Base-by-base conservation (phyloP, 768 basidiomycete genomes). In the Boletus rubropictus region DNA sequence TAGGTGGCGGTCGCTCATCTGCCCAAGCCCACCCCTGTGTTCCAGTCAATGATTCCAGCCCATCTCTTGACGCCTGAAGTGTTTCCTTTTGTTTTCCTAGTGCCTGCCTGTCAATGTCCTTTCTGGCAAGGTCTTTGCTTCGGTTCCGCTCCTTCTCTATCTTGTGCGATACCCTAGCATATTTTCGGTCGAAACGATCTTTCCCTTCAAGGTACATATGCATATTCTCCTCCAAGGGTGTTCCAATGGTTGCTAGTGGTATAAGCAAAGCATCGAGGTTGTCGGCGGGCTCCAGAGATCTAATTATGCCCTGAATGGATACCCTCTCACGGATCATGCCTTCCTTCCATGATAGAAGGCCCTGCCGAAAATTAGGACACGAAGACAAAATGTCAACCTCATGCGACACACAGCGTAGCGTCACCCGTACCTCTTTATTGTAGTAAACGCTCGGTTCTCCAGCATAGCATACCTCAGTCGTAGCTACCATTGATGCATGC, bases 261-360 rank as follows among this genome's bases (percentile, higher is more conserved):
- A 94, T 66, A 25, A 72, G 72, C 47, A 94, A 72, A 4, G 82
- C 88, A 12, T 70, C 67, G 0, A 97, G 71, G 40, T 87, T 80
- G 12, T 64, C 59, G 54, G 82, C 79, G 0, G 83, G 70, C 54
- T 97, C 94, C 29, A 99, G 69, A 0, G 86, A 74, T 15, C 93
- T 80, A n/a, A 91, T 71, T n/a, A 83, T 64, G 7, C 96, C 96
- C 9, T 75, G 76, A 1, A 82, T 87, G 2, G 86, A 84, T 22
- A 98, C 81, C 17, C 96, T 78, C 66, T 98, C 95, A 29, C 95
- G 80, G 45, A 98, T 89, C 83, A 98, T 96, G 31, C 74, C 70
- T 42, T 76, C 76, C 49, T 64, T 64, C 71, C 73, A 75, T 12
- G 54, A 53, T 17, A 51, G 51, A 25, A 58, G 52, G 49, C 70